These are phyloP conservation scores for Taphrina communis DNA, from an alignment of 1,139 yeast genomes.

Conservation along the genomic window DNA sequence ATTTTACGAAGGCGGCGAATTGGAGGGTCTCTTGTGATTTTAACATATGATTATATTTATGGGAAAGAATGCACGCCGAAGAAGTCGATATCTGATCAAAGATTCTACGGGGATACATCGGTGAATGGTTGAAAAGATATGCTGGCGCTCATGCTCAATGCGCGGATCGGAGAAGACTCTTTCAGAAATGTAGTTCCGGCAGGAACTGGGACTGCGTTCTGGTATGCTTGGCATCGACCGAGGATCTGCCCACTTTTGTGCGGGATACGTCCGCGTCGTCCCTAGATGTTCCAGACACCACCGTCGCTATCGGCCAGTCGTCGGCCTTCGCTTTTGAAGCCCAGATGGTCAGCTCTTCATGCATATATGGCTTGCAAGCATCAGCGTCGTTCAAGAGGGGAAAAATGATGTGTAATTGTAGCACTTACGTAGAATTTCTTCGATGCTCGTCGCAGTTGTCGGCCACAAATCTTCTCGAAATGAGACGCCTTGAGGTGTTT, in stretches of 20 bases:
- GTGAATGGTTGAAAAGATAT: too few relatives aligned
- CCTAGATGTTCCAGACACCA: slow-evolving; percentile 12
- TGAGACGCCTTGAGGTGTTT: slow-evolving; percentile 39
- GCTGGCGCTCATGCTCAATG: background rate
- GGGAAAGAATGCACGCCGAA: too few relatives aligned
- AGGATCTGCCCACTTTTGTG: background rate
- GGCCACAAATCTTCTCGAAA: slow-evolving; percentile 43
- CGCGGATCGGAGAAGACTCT: background rate
- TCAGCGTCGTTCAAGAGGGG: background rate
- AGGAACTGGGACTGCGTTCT: slow-evolving; percentile 14
- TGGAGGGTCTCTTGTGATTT: slow-evolving; percentile 10
- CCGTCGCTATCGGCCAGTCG: slow-evolving; percentile 31
- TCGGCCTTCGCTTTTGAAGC: slow-evolving; percentile 35
- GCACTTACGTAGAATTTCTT: slow-evolving; percentile 24
- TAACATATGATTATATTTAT: background rate
- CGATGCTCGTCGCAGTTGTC: slow-evolving; percentile 42
- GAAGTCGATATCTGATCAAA: background rate
- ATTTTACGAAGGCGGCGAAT: slow-evolving; percentile 8
- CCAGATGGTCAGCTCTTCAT: slow-evolving; percentile 35
- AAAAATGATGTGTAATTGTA: background rate
- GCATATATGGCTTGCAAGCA: slow-evolving; percentile 17
- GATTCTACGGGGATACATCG: too few relatives aligned
- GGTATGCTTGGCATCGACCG: background rate
- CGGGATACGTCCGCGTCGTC: slow-evolving; percentile 10
- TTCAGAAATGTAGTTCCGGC: slow-evolving; percentile 19